Percentiles rank a stretch among this genome's conserved stretches.
These are phyloP conservation scores for Neofusicoccum parvum DNA, from an alignment of 2,329 filamentous ascomycete genomes.

Conservation along the genomic window DNA sequence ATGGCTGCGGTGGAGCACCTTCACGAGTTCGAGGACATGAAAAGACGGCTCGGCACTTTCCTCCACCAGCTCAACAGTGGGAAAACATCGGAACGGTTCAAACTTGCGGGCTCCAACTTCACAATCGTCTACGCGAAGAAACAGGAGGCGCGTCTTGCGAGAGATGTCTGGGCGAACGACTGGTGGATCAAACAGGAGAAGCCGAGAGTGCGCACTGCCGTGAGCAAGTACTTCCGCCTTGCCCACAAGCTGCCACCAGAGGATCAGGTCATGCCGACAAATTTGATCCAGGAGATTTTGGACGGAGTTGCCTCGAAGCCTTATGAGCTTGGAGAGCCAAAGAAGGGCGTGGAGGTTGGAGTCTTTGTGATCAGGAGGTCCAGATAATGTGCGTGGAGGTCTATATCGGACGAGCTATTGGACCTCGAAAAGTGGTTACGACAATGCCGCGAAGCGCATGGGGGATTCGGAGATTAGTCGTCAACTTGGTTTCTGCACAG, in stretches of 20 bases:
- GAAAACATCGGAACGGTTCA: conserved; percentile 29
- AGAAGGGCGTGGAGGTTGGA: conserved; percentile 49
- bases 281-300: conserved; percentile 61
- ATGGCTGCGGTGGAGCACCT: conserved; percentile 58
- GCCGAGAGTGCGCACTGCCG: conserved; percentile 56
- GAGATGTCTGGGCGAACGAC: conserved; percentile 59
- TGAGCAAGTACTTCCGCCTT: conserved; percentile 48
- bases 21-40: conserved; percentile 57
- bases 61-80: conserved; percentile 34
- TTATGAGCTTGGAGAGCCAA: conserved; percentile 50
- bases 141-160: conserved; percentile 53
- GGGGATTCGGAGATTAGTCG: background rate
- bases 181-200: conserved; percentile 69
- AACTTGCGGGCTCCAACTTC: conserved; percentile 37
- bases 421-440: background rate
- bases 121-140: conserved; percentile 55
- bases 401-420: background rate
- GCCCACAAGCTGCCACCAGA: conserved; percentile 44
- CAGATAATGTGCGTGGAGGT: background rate
- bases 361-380: conserved; percentile 47
- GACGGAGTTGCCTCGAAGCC: conserved; percentile 58
- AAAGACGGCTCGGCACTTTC: conserved; percentile 34
- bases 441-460: background rate
- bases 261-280: conserved; percentile 54
- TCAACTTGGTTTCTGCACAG: background rate